Base-by-base conservation (phyloP, 2,329 filamentous ascomycete species). In the Gliomastix tumulicola region DNA sequence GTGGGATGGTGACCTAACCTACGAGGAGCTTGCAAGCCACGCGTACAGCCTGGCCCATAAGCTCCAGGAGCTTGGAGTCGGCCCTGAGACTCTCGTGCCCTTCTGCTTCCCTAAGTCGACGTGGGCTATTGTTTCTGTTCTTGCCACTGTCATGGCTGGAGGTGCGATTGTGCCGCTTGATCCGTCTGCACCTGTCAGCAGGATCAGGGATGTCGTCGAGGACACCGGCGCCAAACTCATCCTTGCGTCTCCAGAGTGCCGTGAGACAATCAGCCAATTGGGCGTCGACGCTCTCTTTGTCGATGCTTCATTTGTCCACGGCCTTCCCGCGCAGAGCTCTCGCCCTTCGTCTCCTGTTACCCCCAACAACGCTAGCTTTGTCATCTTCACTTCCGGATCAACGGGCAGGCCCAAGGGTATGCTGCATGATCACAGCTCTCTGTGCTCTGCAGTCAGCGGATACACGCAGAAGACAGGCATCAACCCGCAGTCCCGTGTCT, bases 1-100 rank as follows among this genome's bases (percentile, higher is more conserved):
- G 3, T 68, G 63, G 63, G 65, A 68, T 38, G 65, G 65, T 41
- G 25, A 30, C 11, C 17, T 27, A 25, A 30, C 34, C 7, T 36
- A 36, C 19, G 17, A 17, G 6, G 34, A 36, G n/a, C 12, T 34
- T 8, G 12, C 8, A 8, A 9, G 13, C 21, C 15, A 13, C 13
- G n/a, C 20, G 13, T 8, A 35, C 9, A 34, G 15, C 16, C 18
- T 34, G 18, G 32, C 25, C 13, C n/a, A 7, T 16, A 28, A 28
- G 25, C 10, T 41, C 15, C 31, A 21, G 21, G 13, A 20, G 33
- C 35, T 38, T 19, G 39, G 39, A 21, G 36, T 41, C 15, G 25
- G 32, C 17, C 36, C 39, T 10, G 39, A 16, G 10, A 9, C 10
- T 16, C 17, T 28, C 25, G 17, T 28, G 13, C 25, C 25, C n/a